Evolutionary conservation across 345 rosid species (phyloP).

Genomic region (Dipteronia dyeriana): DNA sequence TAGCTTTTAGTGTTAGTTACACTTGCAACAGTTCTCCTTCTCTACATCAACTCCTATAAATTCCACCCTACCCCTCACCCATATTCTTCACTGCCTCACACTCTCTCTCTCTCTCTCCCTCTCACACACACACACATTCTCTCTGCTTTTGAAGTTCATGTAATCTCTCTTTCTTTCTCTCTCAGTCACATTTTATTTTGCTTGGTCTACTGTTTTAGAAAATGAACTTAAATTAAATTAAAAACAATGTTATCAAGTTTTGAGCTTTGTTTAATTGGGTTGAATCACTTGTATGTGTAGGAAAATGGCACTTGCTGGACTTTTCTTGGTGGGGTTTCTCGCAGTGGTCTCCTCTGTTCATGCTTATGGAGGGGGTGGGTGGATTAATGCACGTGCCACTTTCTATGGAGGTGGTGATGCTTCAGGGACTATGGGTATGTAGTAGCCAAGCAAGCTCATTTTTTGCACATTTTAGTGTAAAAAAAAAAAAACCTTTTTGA

Average conservation of each 20-base stretch:
- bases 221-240: neutral
- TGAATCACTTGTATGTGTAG: constrained; percentile 27
- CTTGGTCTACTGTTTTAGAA: constrained; percentile 2
- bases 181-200: constrained; percentile 9
- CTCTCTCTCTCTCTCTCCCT: constrained; percentile 12
- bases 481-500: neutral
- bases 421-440: constrained; percentile 60
- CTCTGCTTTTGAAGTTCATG: constrained; percentile 26
- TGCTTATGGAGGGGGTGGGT: constrained; percentile 45
- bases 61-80: constrained; percentile 26
- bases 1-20: constrained; percentile 20
- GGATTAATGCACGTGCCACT: constrained; percentile 46
- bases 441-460: neutral
- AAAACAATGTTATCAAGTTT: neutral
- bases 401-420: constrained; percentile 64
- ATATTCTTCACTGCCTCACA: constrained; percentile 44
- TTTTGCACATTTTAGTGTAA: too few relatives aligned
- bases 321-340: constrained; percentile 47
- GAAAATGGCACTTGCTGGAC: constrained; percentile 47
- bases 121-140: neutral
- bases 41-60: constrained; percentile 50
- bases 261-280: neutral
- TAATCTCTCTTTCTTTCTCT: constrained; percentile 28
- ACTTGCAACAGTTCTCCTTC: neutral
- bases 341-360: constrained; percentile 51